Percentiles rank a stretch among this genome's conserved stretches.
These are phyloP conservation scores for sunflower (Helianthus annuus) DNA, from an alignment of 129 eudicot genomes.

Conservation along the genomic window DNA sequence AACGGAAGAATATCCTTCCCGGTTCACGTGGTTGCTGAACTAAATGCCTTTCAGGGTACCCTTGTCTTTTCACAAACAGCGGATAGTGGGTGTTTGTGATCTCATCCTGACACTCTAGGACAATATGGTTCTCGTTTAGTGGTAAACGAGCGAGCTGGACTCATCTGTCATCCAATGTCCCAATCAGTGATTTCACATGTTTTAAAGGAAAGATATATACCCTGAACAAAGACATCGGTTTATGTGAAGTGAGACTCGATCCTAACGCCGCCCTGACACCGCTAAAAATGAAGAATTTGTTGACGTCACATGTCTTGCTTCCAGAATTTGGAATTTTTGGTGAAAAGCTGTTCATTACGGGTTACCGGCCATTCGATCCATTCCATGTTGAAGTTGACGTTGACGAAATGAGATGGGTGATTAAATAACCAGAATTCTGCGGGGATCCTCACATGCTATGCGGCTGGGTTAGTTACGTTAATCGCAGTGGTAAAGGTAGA, in stretches of 20 bases:
- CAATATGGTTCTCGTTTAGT: not conserved
- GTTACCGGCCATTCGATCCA: not conserved
- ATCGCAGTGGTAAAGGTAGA: not conserved
- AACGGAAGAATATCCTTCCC: not conserved
- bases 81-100: conserved; percentile 6
- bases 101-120: too few relatives aligned
- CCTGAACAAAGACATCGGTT: too few relatives aligned
- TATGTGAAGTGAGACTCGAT: too few relatives aligned
- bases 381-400: not conserved
- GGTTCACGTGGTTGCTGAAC: not conserved
- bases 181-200: too few relatives aligned
- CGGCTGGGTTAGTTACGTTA: not conserved
- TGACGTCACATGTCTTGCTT: not conserved
- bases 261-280: not conserved
- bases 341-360: not conserved
- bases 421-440: not conserved
- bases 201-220: too few relatives aligned
- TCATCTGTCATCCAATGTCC: not conserved
- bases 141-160: not conserved
- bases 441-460: not conserved
- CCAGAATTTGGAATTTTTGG: conserved; percentile 1
- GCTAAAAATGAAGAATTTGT: not conserved
- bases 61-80: conserved; percentile 14
- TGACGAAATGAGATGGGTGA: not conserved
- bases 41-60: not conserved